A percentile compares a stretch with the other conserved stretches of the same genome.
Evolutionary conservation across 2,329 filamentous ascomycete species (phyloP).

Genomic region (Botryotinia globosa): DNA sequence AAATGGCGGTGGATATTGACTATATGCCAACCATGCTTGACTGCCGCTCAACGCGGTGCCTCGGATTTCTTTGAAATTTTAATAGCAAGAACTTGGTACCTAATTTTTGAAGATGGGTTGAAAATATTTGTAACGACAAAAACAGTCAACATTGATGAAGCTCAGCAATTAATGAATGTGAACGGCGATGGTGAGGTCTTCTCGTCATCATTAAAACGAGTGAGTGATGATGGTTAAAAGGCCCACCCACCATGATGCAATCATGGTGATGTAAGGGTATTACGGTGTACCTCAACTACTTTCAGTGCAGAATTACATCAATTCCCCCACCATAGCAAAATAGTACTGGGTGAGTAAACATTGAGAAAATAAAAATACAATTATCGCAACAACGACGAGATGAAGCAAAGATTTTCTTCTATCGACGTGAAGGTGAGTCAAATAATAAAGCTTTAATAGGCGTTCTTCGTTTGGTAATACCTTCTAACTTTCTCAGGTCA

Average conservation of each 20-base stretch:
- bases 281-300: background rate
- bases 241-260: conserved; percentile 16
- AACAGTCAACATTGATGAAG: background rate
- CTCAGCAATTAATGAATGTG: background rate
- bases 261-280: background rate
- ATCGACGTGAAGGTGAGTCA: conserved; percentile 65
- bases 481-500: conserved; percentile 58
- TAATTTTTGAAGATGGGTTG: background rate
- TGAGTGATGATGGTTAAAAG: background rate
- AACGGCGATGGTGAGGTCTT: background rate
- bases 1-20: background rate
- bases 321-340: conserved; percentile 8
- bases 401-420: conserved; percentile 82
- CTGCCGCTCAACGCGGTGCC: background rate
- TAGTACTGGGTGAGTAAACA: background rate
- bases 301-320: background rate
- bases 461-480: conserved; percentile 2
- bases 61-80: too few relatives aligned
- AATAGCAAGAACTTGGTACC: background rate
- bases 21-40: background rate
- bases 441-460: background rate
- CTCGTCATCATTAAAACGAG: background rate
- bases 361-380: background rate
- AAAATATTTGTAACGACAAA: background rate
- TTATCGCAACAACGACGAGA: conserved; percentile 38